Evolutionary conservation across 1,284 basidiomycete genomes (phyloP).

Genomic region (Malassezia brasiliensis): DNA sequence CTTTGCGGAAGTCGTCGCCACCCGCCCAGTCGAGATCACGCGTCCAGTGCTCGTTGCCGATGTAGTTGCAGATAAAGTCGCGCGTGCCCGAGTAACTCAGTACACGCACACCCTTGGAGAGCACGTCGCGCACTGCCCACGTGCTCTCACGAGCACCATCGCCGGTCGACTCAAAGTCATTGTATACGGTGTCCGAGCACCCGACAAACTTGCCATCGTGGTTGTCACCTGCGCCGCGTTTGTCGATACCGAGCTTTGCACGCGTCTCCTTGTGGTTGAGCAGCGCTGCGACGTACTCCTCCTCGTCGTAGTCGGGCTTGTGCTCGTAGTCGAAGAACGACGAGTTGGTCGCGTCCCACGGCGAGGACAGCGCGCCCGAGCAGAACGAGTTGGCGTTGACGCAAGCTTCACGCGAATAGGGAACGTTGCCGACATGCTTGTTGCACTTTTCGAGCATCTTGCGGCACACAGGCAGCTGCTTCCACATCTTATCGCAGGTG

Average conservation of each 20-base stretch:
- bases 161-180: conserved; percentile 38
- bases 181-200: conserved; percentile 40
- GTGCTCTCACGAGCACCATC: conserved; percentile 39
- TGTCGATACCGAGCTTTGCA: conserved; percentile 33
- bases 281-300: conserved; percentile 37
- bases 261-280: conserved; percentile 32
- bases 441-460: conserved; percentile 41
- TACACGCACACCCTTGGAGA: conserved; percentile 31
- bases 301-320: conserved; percentile 32
- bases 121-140: conserved; percentile 34
- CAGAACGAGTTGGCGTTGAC: conserved; percentile 32
- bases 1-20: conserved; percentile 25
- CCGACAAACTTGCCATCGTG: conserved; percentile 41
- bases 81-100: conserved; percentile 33
- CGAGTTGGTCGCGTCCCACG: conserved; percentile 30
- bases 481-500: conserved; percentile 30
- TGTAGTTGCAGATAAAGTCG: conserved; percentile 45
- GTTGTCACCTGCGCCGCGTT: conserved; percentile 31
- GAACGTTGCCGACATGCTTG: conserved; percentile 17
- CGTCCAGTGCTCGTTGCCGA: conserved; percentile 38
- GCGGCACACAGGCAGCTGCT: conserved; percentile 28
- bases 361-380: conserved; percentile 26
- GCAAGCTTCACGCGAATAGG: conserved; percentile 32
- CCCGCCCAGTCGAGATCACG: conserved; percentile 32
- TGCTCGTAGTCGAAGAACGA: conserved; percentile 42